Percentiles rank a stretch among this genome's conserved stretches.
Conservation (phyloP, 1,284 basidiomycete genomes). For the Pseudomicrostroma phylloplanum region DNA sequence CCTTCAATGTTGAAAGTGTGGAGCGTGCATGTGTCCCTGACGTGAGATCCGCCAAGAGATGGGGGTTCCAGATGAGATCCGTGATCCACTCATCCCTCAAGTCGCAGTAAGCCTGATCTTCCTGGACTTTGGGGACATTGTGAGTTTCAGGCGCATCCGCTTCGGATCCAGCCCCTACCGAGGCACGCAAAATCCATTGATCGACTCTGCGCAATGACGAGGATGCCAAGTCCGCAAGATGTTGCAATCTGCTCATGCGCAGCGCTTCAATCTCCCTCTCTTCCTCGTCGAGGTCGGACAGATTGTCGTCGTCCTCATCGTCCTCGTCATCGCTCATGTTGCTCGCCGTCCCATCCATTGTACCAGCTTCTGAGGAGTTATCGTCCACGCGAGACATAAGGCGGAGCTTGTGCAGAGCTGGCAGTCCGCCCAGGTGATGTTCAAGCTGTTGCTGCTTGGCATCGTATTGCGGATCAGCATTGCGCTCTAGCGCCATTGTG, state of each 20-base stretch:
- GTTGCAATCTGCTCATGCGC: not conserved
- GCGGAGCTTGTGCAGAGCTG: constrained; percentile 4
- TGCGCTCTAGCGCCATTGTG: no score
- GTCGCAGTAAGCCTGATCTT: not conserved
- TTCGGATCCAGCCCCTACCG: no score
- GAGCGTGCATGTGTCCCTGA: not conserved
- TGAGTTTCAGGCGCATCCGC: no score
- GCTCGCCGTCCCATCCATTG: constrained; percentile 10
- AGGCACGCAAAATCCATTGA: no score
- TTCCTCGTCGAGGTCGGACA: constrained; percentile 4
- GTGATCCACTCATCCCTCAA: not conserved
- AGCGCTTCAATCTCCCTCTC: not conserved
- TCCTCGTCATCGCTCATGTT: constrained; percentile 13
- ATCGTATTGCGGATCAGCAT: no score
- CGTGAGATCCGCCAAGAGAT: not conserved
- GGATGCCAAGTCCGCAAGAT: not conserved
- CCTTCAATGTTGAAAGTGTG: not conserved
- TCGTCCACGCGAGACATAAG: constrained; percentile 8
- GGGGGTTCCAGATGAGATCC: not conserved
- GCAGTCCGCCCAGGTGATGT: not conserved
- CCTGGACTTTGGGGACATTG: not conserved
- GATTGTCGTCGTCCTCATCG: not conserved
- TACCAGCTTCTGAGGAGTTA: constrained; percentile 10
- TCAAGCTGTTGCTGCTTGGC: no score
- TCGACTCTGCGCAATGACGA: no score